Evolutionary conservation across 768 basidiomycete species (phyloP), one percentile per base, ranked within the genome.

Genomic region (Mycena sanguinolenta): DNA sequence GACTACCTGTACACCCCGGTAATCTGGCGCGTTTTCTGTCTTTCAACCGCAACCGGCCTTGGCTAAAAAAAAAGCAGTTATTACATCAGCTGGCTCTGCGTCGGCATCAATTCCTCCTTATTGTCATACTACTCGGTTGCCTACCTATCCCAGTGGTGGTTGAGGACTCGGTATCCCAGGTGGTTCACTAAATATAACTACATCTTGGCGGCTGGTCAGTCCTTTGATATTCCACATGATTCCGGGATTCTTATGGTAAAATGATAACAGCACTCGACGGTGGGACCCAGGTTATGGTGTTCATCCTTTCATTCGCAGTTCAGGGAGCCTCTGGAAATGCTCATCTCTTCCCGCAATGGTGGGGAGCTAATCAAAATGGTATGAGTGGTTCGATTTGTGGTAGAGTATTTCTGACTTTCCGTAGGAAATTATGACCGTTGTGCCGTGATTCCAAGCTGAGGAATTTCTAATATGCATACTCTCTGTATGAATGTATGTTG

Each of bases 341-440:
- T 0, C 84, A 88, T 71, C 74, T 84, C 27, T 89, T 89, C 81
- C 86, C 88, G 13, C 76, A 79, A 72, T 89, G 87, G 89, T 89
- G 88, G 88, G 87, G 86, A 6, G 88, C 87, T 14, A 87, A 89
- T 73, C 87, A 89, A 70, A 77, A 76, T 34, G 87, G 87, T 71
- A 80, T 25, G 12, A 34, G 32, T 74, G 81, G 77, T 42, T 23
- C 30, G 21, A 1, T 50, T 39, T 28, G 1, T 39, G 16, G 25
- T 14, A n/a, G 25, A 13, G 12, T 5, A 8, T 21, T 69, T 46
- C 52, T 57, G 21, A 55, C 19, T 54, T 7, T 36, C 19, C 21
- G 17, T 44, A 80, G 82, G 83, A 23, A 81, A 83, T 50, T 84
- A 82, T 63, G 82, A 84, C 71, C 77, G 81, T 62, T 82, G 82